These are phyloP conservation scores for Parasitella parasitica DNA, from an alignment of 371 early-diverging fungal genomes.

Conservation along the genomic window DNA sequence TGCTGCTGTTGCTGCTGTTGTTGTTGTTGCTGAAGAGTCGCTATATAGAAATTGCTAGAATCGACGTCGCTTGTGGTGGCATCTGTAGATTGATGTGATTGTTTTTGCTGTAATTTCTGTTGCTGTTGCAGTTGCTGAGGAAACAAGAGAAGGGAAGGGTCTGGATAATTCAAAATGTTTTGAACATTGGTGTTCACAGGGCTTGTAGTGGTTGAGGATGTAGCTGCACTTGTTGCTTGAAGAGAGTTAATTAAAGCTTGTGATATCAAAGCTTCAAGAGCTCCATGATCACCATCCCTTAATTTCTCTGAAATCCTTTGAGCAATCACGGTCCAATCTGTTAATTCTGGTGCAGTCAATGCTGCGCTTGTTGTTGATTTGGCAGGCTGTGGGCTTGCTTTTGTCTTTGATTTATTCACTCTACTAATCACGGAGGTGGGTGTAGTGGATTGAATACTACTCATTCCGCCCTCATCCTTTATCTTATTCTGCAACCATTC, in stretches of 20 bases:
- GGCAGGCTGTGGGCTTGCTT: background rate
- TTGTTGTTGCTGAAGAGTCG: slow-evolving; percentile 18
- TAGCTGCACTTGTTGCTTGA: background rate
- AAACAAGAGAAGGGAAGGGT: slow-evolving; percentile 29
- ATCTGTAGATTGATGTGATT: background rate
- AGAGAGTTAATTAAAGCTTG: slow-evolving; percentile 31
- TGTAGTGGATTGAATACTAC: background rate
- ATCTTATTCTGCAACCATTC: slow-evolving; percentile 41
- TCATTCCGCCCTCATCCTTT: slow-evolving; percentile 11
- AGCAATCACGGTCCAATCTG: slow-evolving; percentile 35
- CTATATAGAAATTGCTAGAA: slow-evolving; percentile 33
- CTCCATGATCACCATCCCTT: slow-evolving; percentile 39
- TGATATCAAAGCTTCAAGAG: slow-evolving; percentile 40
- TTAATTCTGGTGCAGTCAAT: slow-evolving; percentile 9
- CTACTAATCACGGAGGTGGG: background rate
- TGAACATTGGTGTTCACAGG: background rate
- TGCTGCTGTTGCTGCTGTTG: background rate
- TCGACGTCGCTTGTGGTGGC: slow-evolving; percentile 13
- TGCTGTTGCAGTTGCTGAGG: slow-evolving; percentile 14
- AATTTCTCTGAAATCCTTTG: slow-evolving; percentile 44
- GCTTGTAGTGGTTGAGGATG: background rate
- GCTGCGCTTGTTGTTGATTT: background rate
- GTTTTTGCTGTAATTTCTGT: background rate
- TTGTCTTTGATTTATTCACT: background rate
- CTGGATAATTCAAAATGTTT: slow-evolving; percentile 31